These are phyloP conservation scores for Lunularia cruciata DNA, from an alignment of 225 moss, liverwort and hornwort species.

Conservation along the genomic window DNA sequence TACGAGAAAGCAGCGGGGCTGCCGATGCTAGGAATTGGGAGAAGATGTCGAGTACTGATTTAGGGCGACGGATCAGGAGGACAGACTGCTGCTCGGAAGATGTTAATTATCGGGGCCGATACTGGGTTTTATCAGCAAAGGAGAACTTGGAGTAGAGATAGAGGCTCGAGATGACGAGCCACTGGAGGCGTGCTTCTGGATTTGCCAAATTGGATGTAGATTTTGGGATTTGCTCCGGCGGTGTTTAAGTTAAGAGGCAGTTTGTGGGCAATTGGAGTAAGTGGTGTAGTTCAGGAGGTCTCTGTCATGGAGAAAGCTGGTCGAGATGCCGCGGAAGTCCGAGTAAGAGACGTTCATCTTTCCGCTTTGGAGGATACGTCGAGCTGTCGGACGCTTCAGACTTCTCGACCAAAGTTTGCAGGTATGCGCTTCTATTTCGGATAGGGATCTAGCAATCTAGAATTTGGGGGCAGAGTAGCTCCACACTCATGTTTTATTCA, in stretches of 20 bases:
- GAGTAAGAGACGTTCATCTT: slow-evolving; percentile 12
- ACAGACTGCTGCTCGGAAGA: too few species aligned
- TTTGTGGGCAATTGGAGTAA: not conserved
- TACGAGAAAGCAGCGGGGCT: too few species aligned
- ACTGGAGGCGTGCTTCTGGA: too few species aligned
- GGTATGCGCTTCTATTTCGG: slow-evolving; percentile 15
- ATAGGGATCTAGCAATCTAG: not conserved
- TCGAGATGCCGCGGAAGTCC: slow-evolving; percentile 17
- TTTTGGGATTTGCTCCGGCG: not conserved
- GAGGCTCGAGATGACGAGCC: slow-evolving; percentile 2
- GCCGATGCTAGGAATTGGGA: too few species aligned
- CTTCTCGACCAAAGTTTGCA: slow-evolving; percentile 3
- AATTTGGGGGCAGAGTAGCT: not conserved
- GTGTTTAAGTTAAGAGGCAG: not conserved
- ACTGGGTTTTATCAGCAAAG: too few species aligned
- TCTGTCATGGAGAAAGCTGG: slow-evolving; percentile 25
- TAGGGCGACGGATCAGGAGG: too few species aligned
- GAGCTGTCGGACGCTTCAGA: slow-evolving; percentile 10
- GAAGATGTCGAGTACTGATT: too few species aligned
- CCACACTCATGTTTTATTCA: not conserved
- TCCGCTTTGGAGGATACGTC: slow-evolving; percentile 22
- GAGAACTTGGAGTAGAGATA: not conserved
- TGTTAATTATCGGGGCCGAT: too few species aligned
- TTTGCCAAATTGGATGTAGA: too few species aligned
- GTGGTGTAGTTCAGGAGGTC: not conserved